Conservation (phyloP, 371 early-diverging fungal genomes). For the Blastocladiella emersonii region DNA sequence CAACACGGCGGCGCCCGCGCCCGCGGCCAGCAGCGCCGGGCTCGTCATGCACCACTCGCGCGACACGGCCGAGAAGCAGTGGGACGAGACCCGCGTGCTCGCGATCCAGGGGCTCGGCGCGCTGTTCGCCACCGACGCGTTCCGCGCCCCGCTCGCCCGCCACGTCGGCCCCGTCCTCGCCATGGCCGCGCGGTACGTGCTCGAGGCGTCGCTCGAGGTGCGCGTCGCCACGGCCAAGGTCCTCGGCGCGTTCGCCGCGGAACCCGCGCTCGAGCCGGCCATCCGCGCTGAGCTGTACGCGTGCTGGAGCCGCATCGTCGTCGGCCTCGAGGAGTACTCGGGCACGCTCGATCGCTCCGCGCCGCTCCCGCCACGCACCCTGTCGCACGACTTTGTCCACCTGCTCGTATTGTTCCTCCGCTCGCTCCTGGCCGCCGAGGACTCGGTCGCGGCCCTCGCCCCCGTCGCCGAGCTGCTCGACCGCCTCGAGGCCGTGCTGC, state of each 20-base stretch:
- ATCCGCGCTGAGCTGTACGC: not conserved
- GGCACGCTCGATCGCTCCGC: not conserved
- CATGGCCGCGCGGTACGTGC: conserved; percentile 54
- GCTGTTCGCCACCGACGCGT: conserved; percentile 53
- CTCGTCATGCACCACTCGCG: conserved; percentile 49
- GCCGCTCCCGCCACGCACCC: not conserved
- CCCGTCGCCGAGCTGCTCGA: not conserved
- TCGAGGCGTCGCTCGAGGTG: conserved; percentile 49
- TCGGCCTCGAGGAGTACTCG: not conserved
- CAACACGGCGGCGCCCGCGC: conserved; percentile 12
- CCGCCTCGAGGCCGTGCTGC: not conserved
- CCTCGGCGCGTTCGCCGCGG: not conserved
- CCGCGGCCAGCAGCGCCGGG: conserved; percentile 18
- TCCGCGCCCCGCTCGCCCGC: conserved; percentile 35
- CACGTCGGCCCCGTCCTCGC: conserved; percentile 49
- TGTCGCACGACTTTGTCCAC: not conserved
- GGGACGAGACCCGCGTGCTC: conserved; percentile 90
- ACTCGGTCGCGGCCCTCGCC: not conserved
- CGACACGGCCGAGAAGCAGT: conserved; percentile 68
- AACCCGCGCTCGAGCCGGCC: not conserved
- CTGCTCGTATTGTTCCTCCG: not conserved
- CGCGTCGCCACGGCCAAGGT: conserved; percentile 52
- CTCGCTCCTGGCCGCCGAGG: not conserved
- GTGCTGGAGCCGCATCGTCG: not conserved
- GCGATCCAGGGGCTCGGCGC: conserved; percentile 59